Conservation (phyloP, 352 stramenopile genomes). For the Phytophthora hybrid region DNA sequence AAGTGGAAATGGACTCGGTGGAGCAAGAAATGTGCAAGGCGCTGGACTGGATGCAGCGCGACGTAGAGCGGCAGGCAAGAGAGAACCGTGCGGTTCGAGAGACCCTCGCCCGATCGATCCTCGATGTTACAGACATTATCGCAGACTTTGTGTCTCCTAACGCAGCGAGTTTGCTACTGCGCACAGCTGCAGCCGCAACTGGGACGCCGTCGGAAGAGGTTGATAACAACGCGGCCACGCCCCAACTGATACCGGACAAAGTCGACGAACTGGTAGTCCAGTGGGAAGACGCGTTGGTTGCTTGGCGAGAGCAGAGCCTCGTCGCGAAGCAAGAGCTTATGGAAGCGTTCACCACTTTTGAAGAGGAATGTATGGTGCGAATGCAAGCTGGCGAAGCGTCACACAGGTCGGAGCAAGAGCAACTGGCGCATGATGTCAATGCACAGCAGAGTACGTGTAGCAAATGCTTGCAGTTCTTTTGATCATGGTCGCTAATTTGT, state of each 20-base stretch:
- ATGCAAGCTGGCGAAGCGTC: conserved; percentile 29
- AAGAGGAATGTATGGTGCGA: conserved; percentile 43
- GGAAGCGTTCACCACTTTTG: conserved; percentile 31
- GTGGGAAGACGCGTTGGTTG: conserved; percentile 45
- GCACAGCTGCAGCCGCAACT: conserved; percentile 26
- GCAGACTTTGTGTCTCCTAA: conserved; percentile 29
- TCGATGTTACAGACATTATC: conserved; percentile 41
- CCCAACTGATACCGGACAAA: conserved; percentile 27
- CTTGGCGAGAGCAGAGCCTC: conserved; percentile 41
- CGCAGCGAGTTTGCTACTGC: conserved; percentile 8
- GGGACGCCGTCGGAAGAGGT: conserved; percentile 19
- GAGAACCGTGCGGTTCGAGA: conserved; percentile 42
- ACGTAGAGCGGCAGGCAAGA: conserved; percentile 47
- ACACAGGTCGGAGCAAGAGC: conserved; percentile 26
- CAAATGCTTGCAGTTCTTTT: background rate
- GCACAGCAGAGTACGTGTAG: conserved; percentile 30
- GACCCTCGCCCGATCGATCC: conserved; percentile 34
- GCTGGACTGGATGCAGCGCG: conserved; percentile 54
- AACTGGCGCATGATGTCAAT: conserved; percentile 22
- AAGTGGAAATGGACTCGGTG: background rate
- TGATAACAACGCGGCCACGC: conserved; percentile 28
- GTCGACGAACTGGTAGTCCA: conserved; percentile 31
- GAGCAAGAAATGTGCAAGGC: conserved; percentile 39
- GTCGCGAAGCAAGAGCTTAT: conserved; percentile 27
- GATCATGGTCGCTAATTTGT: background rate